These are phyloP conservation scores for Coniella vitis DNA, from an alignment of 2,329 filamentous ascomycete species.

Conservation along the genomic window DNA sequence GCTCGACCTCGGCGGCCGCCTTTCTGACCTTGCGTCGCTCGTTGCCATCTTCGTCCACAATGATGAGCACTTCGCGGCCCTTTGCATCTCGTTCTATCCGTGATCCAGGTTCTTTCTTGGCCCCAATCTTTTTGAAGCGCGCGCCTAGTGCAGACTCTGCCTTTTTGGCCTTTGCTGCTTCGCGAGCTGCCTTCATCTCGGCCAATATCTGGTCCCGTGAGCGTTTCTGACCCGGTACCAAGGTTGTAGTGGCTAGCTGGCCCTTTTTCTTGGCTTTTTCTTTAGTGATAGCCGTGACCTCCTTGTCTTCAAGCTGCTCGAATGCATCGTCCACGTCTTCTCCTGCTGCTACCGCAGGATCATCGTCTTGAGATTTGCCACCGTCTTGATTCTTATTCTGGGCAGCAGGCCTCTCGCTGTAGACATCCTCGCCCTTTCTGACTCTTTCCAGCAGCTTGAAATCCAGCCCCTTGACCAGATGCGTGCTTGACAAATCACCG, in stretches of 20 bases:
- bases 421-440: conserved; percentile 62
- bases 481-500: conserved; percentile 72
- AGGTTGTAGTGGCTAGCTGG: conserved; percentile 46
- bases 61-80: conserved; percentile 58
- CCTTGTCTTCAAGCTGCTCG: conserved; percentile 47
- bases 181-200: conserved; percentile 56
- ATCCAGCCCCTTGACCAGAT: conserved; percentile 88
- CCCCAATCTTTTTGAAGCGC: conserved; percentile 60
- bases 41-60: conserved; percentile 58
- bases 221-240: conserved; percentile 52
- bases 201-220: conserved; percentile 61
- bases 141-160: conserved; percentile 46
- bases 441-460: conserved; percentile 69
- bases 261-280: conserved; percentile 54
- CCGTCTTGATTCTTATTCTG: conserved; percentile 30
- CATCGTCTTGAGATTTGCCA: conserved; percentile 23
- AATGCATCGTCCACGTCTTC: conserved; percentile 61
- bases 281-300: conserved; percentile 47
- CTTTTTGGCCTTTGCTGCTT: conserved; percentile 47
- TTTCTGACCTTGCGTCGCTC: conserved; percentile 60
- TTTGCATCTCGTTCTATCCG: conserved; percentile 55
- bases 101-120: conserved; percentile 44
- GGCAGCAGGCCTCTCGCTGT: conserved; percentile 29
- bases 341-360: conserved; percentile 56
- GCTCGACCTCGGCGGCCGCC: conserved; percentile 33